Evolutionary conservation across 2,329 filamentous ascomycete genomes (phyloP), one percentile per base, ranked within the genome.

Genomic region (Scolecobasidium constrictum): DNA sequence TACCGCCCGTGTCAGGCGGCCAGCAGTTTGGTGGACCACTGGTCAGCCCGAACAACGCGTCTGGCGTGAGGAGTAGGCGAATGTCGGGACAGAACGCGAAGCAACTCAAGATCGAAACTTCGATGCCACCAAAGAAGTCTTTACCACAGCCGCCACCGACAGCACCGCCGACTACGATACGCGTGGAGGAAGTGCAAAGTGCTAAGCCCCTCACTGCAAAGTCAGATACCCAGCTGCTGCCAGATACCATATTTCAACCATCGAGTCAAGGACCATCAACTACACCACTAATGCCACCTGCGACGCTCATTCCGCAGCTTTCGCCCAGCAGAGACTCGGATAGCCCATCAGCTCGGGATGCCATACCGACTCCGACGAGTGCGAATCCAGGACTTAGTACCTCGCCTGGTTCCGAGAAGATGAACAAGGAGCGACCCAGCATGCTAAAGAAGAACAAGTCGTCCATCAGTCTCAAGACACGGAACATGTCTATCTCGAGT

Each of bases 51-150:
- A 33, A 21, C 11, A 37, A 35, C 19, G 11, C 6, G 12, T 12
- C 5, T 7, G 71, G 78, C 33, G 83, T 93, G 40, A 75, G 85
- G 42, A 85, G 74, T 52, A 75, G 88, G 47, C 76, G 88, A 48
- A 65, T 94, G 22, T 94, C 88, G 3, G 84, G 83, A 5, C 81
- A 86, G 52, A 86, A 85, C 52, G 67, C 75, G 12, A 88, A 84
- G 57, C 83, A 88, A 54, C 68, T 96, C 40, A 94, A 87, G 63
- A 95, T 96, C 44, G 86, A 95, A 60, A 95, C 87, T 9, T 65
- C 61, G 9, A 50, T 62, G 38, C 63, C 58, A 40, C 60, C 35
- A n/a, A 45, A 58, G 52, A 58, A 56, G 46, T 53, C 49, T 46
- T 56, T 47, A 40, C 49, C 56, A 52, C 51, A 56, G 20, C 40